Percentiles rank a stretch among this genome's conserved stretches.
Conservation (phyloP, 2,329 filamentous ascomycete species). For the Trichoderma sp. region DNA sequence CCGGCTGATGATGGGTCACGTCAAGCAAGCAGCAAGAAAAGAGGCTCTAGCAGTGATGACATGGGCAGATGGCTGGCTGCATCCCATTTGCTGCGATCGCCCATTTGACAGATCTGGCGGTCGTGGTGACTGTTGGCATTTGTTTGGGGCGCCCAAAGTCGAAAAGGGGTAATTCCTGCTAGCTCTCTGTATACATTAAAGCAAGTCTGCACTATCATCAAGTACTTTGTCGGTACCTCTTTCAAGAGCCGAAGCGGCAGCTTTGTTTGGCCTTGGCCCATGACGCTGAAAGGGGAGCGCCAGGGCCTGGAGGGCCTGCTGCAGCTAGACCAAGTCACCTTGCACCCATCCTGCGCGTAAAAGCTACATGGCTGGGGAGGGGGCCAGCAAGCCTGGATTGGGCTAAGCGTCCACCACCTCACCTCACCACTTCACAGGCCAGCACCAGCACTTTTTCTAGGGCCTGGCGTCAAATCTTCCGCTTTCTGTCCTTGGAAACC, state of each 20-base stretch:
- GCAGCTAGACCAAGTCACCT: conserved; percentile 9
- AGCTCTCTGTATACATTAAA: not conserved
- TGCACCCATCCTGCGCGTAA: not conserved
- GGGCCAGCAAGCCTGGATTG: conserved; percentile 15
- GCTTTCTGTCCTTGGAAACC: conserved; percentile 24
- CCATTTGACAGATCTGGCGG: conserved; percentile 14
- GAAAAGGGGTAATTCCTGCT: not conserved
- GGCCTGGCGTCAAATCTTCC: conserved; percentile 31
- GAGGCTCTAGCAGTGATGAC: not conserved
- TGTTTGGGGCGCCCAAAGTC: not conserved
- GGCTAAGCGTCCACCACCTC: conserved; percentile 20
- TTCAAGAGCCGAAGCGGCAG: conserved; percentile 4
- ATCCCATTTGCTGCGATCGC: conserved; percentile 8
- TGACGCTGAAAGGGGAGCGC: conserved; percentile 8
- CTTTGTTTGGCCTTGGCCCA: not conserved
- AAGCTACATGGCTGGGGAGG: conserved; percentile 5
- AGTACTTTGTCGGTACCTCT: not conserved
- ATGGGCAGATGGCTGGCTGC: conserved; percentile 11
- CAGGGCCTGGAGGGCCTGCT: not conserved
- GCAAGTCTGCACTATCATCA: not conserved
- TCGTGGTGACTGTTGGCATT: not conserved
- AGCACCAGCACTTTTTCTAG: conserved; percentile 21
- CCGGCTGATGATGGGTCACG: not conserved
- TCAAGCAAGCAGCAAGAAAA: not conserved
- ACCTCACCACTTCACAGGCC: conserved; percentile 19